These are phyloP conservation scores for Botrytis hyacinthi DNA, from an alignment of 2,329 filamentous ascomycete genomes.

Conservation along the genomic window DNA sequence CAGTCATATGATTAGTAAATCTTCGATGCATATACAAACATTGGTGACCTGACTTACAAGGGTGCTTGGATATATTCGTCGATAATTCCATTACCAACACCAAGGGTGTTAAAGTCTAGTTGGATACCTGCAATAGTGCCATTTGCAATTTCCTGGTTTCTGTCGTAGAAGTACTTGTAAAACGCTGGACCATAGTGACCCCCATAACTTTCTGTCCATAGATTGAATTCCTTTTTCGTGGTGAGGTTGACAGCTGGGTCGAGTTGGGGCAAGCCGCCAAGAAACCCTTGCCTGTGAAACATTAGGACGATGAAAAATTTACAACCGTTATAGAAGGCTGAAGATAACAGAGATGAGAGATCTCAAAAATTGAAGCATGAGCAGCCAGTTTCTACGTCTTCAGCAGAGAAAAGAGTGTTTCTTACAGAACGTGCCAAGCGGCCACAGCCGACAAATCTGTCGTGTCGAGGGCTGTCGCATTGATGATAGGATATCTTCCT, in stretches of 20 bases:
- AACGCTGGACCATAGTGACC: conserved; percentile 43
- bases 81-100: conserved; percentile 67
- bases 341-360: not conserved
- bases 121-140: conserved; percentile 52
- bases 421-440: conserved; percentile 50
- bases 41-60: conserved; percentile 23
- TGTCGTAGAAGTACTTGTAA: conserved; percentile 54
- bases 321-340: not conserved
- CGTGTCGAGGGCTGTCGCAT: conserved; percentile 51
- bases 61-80: conserved; percentile 57
- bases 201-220: conserved; percentile 62
- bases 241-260: conserved; percentile 29
- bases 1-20: not conserved
- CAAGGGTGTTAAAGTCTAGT: conserved; percentile 59
- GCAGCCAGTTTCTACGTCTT: not conserved
- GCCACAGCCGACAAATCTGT: conserved; percentile 55
- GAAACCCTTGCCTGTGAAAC: conserved; percentile 47
- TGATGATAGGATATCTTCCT: conserved; percentile 35
- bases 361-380: not conserved
- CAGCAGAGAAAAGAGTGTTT: not conserved
- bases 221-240: conserved; percentile 43
- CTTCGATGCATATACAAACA: not conserved
- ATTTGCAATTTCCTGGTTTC: conserved; percentile 56
- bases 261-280: conserved; percentile 46
- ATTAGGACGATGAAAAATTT: not conserved